These are phyloP conservation scores for Claviceps monticola DNA, from an alignment of 2,329 filamentous ascomycete genomes.

Conservation along the genomic window DNA sequence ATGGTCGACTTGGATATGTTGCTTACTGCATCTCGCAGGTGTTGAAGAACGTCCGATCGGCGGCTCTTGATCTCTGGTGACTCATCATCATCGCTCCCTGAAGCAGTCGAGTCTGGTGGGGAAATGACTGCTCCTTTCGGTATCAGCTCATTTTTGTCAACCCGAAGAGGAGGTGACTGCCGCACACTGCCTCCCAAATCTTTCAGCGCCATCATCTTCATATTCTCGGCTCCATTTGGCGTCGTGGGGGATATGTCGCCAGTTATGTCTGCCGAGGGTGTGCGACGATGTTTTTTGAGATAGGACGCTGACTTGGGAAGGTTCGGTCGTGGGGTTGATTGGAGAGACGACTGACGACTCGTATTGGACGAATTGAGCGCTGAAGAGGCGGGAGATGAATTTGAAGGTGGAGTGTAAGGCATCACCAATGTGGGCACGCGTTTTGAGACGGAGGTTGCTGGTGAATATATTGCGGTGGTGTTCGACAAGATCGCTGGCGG, in stretches of 20 bases:
- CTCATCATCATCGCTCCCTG: slow-evolving; percentile 75
- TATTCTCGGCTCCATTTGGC: slow-evolving; percentile 11
- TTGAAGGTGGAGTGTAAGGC: slow-evolving; percentile 77
- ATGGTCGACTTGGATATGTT: slow-evolving; percentile 44
- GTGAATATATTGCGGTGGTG: neutral
- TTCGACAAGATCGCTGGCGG: neutral
- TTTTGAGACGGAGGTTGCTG: neutral
- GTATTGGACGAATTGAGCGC: slow-evolving; percentile 39
- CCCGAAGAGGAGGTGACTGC: slow-evolving; percentile 73
- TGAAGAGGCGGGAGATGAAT: slow-evolving; percentile 48
- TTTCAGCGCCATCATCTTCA: slow-evolving; percentile 26
- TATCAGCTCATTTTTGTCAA: slow-evolving; percentile 51
- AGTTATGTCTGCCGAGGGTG: slow-evolving; percentile 29
- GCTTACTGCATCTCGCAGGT: slow-evolving; percentile 72
- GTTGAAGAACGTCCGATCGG: slow-evolving; percentile 39
- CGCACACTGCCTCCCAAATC: slow-evolving; percentile 45
- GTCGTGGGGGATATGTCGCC: slow-evolving; percentile 16
- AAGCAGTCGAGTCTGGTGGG: slow-evolving; percentile 71
- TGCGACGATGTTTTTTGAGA: slow-evolving; percentile 47
- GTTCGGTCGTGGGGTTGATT: slow-evolving; percentile 33
- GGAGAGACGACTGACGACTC: slow-evolving; percentile 46
- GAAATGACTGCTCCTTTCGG: slow-evolving; percentile 78
- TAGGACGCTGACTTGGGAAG: slow-evolving; percentile 54
- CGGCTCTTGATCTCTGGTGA: slow-evolving; percentile 31
- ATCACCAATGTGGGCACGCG: slow-evolving; percentile 36